These are phyloP conservation scores for Xerocomus nothofagi DNA, from an alignment of 1,284 basidiomycete species.

Conservation along the genomic window DNA sequence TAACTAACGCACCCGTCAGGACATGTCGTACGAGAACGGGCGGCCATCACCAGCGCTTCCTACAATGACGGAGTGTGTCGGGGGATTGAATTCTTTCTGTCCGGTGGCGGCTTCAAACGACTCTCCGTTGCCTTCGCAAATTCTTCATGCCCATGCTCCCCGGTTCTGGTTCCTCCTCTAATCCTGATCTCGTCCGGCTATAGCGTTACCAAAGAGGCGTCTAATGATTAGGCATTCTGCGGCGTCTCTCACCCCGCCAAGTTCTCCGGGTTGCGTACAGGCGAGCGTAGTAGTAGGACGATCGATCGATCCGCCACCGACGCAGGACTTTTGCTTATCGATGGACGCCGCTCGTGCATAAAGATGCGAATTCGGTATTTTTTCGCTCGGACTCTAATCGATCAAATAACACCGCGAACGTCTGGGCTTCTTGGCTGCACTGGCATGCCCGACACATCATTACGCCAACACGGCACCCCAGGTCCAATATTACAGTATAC, in stretches of 20 bases:
- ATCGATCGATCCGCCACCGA: conserved; percentile 24
- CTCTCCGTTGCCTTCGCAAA: conserved; percentile 13
- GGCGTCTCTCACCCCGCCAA: background rate
- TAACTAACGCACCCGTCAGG: conserved; percentile 1
- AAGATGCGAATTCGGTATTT: background rate
- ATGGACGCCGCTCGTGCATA: background rate
- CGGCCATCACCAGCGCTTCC: conserved; percentile 11
- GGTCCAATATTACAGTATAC: background rate
- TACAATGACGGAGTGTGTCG: conserved; percentile 13
- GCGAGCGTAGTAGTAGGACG: conserved; percentile 6
- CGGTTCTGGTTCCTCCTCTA: background rate
- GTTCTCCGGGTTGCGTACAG: background rate
- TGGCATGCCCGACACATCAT: background rate
- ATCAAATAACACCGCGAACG: background rate
- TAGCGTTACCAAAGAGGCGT: conserved; percentile 2
- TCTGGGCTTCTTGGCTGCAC: conserved; percentile 1
- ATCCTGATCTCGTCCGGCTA: background rate
- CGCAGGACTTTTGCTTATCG: too few relatives aligned
- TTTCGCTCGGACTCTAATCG: background rate
- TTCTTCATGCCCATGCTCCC: conserved; percentile 21
- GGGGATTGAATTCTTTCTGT: conserved; percentile 8
- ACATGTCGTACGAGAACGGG: conserved; percentile 17
- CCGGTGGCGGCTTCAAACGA: conserved; percentile 20
- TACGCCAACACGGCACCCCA: background rate
- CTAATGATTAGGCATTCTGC: too few relatives aligned